A percentile compares a stretch with the other conserved stretches of the same genome.
Conservation (phyloP, 768 basidiomycete genomes). For the Tricholoma terreum region DNA sequence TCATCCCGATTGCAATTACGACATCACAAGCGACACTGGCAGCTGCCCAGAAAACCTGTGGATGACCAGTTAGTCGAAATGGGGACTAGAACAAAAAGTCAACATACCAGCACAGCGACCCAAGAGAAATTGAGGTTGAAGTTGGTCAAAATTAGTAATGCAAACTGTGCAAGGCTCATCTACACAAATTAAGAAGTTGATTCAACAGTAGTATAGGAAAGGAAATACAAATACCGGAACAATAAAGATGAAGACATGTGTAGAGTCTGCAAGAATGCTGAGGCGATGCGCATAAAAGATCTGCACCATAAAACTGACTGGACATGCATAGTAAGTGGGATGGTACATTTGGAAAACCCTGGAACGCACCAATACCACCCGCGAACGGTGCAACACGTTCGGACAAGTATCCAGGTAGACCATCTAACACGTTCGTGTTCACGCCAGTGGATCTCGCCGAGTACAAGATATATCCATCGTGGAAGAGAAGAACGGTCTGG, state of each 20-base stretch:
- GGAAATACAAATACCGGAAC: slow-evolving; percentile 8
- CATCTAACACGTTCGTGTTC: slow-evolving; percentile 21
- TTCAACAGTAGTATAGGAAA: background rate
- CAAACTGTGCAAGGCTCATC: background rate
- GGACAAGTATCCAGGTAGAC: background rate
- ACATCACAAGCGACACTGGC: slow-evolving; percentile 30
- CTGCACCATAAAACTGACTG: slow-evolving; percentile 30
- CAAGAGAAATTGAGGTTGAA: background rate
- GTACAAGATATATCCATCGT: slow-evolving; percentile 18
- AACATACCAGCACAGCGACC: background rate
- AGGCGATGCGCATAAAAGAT: slow-evolving; percentile 31
- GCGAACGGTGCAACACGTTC: slow-evolving; percentile 21
- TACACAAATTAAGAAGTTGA: background rate
- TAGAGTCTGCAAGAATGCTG: slow-evolving; percentile 20
- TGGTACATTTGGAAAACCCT: background rate
- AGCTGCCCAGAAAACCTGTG: background rate
- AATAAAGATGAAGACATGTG: slow-evolving; percentile 19
- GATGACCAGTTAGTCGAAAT: background rate
- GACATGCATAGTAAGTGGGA: background rate
- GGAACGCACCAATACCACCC: slow-evolving; percentile 26
- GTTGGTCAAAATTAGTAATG: background rate
- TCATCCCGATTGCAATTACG: slow-evolving; percentile 28
- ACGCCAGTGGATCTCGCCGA: slow-evolving; percentile 10
- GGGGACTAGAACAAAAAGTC: background rate
- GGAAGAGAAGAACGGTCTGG: slow-evolving; percentile 23